Percentiles rank a stretch among this genome's conserved stretches.
These are phyloP conservation scores for Daldinia bambusicola DNA, from an alignment of 495 filamentous ascomycete species.

Conservation along the genomic window DNA sequence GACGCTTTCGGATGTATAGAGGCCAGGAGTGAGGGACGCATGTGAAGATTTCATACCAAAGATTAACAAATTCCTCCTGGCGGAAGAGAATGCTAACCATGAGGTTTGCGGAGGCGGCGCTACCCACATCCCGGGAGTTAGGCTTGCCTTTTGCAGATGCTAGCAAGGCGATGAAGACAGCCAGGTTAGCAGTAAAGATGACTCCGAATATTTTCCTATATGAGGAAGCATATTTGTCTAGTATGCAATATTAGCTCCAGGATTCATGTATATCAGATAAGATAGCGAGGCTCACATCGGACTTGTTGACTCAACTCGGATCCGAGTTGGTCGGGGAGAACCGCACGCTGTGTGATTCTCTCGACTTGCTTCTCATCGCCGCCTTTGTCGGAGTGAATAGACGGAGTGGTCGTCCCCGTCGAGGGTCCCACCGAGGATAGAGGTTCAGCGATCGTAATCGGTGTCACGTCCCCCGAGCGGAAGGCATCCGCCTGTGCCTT, in stretches of 20 bases:
- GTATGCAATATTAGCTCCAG: slow-evolving; percentile 20
- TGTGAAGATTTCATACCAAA: slow-evolving; percentile 70
- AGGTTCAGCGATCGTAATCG: slow-evolving; percentile 27
- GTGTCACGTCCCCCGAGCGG: slow-evolving; percentile 27
- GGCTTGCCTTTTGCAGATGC: slow-evolving; percentile 35
- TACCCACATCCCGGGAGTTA: slow-evolving; percentile 47
- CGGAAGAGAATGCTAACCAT: slow-evolving; percentile 67
- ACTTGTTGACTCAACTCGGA: slow-evolving; percentile 43
- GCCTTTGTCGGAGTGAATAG: slow-evolving; percentile 39
- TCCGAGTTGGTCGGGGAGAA: slow-evolving; percentile 44
- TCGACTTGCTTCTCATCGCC: slow-evolving; percentile 41
- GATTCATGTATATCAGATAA: not conserved
- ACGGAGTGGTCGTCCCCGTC: slow-evolving; percentile 42
- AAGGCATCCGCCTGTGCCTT: slow-evolving; percentile 36
- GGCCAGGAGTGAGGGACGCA: slow-evolving; percentile 67
- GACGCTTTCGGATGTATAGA: slow-evolving; percentile 68
- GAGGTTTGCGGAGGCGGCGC: slow-evolving; percentile 61
- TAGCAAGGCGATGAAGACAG: slow-evolving; percentile 43
- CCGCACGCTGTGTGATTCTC: slow-evolving; percentile 30
- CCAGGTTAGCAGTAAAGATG: slow-evolving; percentile 45
- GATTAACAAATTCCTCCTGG: slow-evolving; percentile 80
- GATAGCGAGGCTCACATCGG: slow-evolving; percentile 35
- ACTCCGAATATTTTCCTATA: slow-evolving; percentile 46
- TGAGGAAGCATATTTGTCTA: slow-evolving; percentile 49
- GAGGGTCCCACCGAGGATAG: slow-evolving; percentile 32